A percentile compares a stretch with the other conserved stretches of the same genome.
phyloP scores from a whole-genome alignment of 2,329 filamentous ascomycete species.

The Phyllosticta citriasiana region DNA sequence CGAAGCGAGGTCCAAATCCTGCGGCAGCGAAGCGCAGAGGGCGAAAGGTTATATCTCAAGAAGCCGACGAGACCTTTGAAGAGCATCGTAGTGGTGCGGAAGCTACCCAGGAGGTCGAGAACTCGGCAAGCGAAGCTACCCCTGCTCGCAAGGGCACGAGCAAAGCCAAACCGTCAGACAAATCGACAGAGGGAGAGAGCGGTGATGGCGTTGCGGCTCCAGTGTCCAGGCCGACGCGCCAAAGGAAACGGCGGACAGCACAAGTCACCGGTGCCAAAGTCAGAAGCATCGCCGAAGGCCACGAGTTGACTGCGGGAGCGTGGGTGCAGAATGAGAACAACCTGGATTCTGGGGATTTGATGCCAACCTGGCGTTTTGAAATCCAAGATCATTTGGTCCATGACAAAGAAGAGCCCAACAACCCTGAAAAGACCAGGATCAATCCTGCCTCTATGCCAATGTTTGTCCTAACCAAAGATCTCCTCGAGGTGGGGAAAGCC shows the following conservation, averaged over 20 bases:
- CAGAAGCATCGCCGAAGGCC: not conserved
- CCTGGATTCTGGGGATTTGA: not conserved
- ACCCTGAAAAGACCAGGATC: conserved; percentile 37
- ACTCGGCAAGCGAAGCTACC: not conserved
- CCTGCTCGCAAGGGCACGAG: conserved; percentile 13
- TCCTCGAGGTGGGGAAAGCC: conserved; percentile 56
- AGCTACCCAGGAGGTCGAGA: not conserved
- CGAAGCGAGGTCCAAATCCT: not conserved
- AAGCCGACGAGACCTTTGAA: not conserved
- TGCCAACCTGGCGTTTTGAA: not conserved
- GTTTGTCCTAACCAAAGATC: conserved; percentile 59
- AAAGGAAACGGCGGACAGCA: not conserved
- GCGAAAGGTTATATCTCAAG: not conserved
- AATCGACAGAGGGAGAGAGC: not conserved
- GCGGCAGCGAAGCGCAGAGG: not conserved
- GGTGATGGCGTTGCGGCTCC: not conserved
- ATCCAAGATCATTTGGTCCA: not conserved
- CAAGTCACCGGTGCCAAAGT: not conserved
- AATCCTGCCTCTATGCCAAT: conserved; percentile 60
- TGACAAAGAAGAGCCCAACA: conserved; percentile 20
- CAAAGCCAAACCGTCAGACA: not conserved
- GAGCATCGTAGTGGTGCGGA: not conserved
- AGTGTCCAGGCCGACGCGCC: conserved; percentile 1
- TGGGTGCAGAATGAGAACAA: not conserved
- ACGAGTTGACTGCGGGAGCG: not conserved